phyloP scores from a whole-genome alignment of 257 asterid genomes.

The Ehretia macrophylla region DNA sequence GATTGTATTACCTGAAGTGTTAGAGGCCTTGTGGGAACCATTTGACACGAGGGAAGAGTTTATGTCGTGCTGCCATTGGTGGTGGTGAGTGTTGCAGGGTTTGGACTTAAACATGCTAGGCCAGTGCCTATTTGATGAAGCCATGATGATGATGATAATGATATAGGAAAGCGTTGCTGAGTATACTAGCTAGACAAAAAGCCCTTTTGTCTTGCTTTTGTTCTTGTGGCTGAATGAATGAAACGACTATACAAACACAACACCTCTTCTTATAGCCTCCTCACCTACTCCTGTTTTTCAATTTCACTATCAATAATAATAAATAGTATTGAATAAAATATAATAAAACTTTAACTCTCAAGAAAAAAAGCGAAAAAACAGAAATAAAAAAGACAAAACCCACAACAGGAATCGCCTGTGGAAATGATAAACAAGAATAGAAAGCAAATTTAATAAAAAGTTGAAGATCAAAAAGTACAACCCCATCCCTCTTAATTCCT shows the following conservation, averaged over 20 bases:
- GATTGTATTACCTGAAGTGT: conserved; percentile 26
- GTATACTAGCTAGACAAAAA: background rate
- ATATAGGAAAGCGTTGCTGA: background rate
- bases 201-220: conserved; percentile 2
- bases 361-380: conserved; percentile 1
- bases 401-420: conserved; percentile 83
- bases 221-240: conserved; percentile 10
- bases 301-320: conserved; percentile 5
- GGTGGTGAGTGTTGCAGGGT: conserved; percentile 41
- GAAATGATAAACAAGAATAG: conserved; percentile 40
- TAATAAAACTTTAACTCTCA: background rate
- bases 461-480: conserved; percentile 17
- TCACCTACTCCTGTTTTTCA: conserved; percentile 31
- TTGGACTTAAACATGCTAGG: conserved; percentile 59
- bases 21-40: conserved; percentile 18
- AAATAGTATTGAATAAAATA: conserved; percentile 6
- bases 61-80: conserved; percentile 69
- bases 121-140: conserved; percentile 55
- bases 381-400: conserved; percentile 39
- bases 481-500: conserved; percentile 47
- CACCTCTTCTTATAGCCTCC: conserved; percentile 27
- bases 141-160: conserved; percentile 17
- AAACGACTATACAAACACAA: conserved; percentile 12
- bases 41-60: conserved; percentile 34
- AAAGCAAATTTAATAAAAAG: conserved; percentile 53